Base-by-base conservation (phyloP, 129 eudicot genomes). In the Oenanthe sinensis region DNA sequence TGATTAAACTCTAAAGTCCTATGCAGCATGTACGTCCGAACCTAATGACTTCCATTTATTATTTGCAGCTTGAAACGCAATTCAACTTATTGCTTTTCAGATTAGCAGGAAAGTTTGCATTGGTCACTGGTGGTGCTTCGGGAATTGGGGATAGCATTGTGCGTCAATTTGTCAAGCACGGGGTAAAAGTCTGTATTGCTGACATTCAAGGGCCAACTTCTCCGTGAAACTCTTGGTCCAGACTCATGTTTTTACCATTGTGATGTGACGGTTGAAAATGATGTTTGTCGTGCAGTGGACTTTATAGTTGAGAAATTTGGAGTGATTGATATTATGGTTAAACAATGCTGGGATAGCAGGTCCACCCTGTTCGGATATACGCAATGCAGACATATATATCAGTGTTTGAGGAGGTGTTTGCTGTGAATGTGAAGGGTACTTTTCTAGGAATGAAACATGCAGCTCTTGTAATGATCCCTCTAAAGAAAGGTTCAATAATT, bases 131-230 rank as follows among this genome's bases (percentile, higher is more conserved):
- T 39, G 98, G 97, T 63, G 92, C 97, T 19, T 78, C 88, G 19
- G 98, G 98, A 37, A 94, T 91, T 20, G 98, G 98, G 50, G 96
- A 89, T 85, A 86, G 93, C 88, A 94, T 91, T 30, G 96, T 91
- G 12, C 93, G 93, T 15, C 81, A 89, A 39, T 94, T 94, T 43
- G 91, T 86, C 98, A 39, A 0, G 42, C 42, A 94, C 24, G 96
- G 98, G 73, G 92, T 97, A 65, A 85, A 86, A 81, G 93, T 90
- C 20, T 89, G 96, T 70, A 49, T 94, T 49, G 93, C 85, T 1
- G 97, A 94, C 80, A 74, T 94, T 63, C 84, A 86, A 71, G 92
- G 96, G 97, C 49, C 89, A 87, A 65, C 83, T 69, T 63, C 75
- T 94, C 37, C 79, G 84, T 67, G 83, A 85, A 79, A 80, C 82